Conservation (phyloP, 73 alveolate genomes). For the Paramecium sexaurelia region DNA sequence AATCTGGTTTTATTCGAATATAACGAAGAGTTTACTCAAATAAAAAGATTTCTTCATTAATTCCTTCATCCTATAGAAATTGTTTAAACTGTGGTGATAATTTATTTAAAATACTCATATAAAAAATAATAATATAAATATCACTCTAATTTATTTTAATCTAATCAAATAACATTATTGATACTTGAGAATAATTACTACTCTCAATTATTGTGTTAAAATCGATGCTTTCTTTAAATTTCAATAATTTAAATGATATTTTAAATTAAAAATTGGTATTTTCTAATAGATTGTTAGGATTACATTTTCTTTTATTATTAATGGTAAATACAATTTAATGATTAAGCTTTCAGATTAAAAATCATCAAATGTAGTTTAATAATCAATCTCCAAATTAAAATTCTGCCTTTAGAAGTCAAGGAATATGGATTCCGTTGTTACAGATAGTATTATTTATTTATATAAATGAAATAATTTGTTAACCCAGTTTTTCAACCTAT, state of each 20-base stretch:
- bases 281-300: no score
- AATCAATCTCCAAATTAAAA: background rate
- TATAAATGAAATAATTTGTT: conserved; percentile 47
- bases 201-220: no score
- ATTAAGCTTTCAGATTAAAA: background rate
- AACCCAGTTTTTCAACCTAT: conserved; percentile 29
- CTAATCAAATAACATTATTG: no score
- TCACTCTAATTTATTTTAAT: background rate
- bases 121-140: background rate
- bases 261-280: no score
- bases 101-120: background rate
- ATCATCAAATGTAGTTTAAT: background rate
- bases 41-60: background rate
- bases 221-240: no score
- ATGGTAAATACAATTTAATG: no score
- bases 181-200: no score
- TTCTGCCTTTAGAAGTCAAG: background rate
- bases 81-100: background rate
- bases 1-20: conserved; percentile 50
- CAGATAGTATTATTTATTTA: background rate
- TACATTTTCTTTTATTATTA: no score
- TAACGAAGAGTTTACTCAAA: conserved; percentile 49
- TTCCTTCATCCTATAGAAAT: background rate
- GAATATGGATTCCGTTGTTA: background rate
- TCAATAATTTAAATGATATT: no score